Base-by-base conservation (phyloP, 345 rosid genomes). In the Heritiera fomes region DNA sequence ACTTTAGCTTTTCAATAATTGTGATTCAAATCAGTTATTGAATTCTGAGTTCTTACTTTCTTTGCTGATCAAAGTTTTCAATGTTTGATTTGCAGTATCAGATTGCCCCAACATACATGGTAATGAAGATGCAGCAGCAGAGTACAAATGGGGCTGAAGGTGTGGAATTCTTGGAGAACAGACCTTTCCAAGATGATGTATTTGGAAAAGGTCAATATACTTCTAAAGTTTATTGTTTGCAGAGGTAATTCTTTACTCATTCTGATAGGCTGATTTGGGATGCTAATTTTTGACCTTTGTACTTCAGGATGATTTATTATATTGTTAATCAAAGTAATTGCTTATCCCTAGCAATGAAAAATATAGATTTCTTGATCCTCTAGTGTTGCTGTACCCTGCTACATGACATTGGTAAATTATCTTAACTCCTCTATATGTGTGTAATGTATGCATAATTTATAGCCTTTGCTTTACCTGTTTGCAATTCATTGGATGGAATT, bases 61-160 rank as follows among this genome's bases (percentile, higher is more conserved):
- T 32, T 32, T 52, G 69, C 63, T 11, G 55, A 68, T 23, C n/a
- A 40, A 62, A 40, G 3, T 75, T 1, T 41, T 32, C 7, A 28
- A 34, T 50, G 63, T 41, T 74, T 74, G 69, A 77, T 43, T 79
- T 84, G 79, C 93, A 91, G 95, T 89, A 89, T 86, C 91, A 86
- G 86, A 79, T 87, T 77, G 92, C 90, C 61, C 92, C 88, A 84
- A 84, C 72, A 88, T 89, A 89, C 76, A 87, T 85, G 89, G 91
- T 89, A 17, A 80, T 74, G 79, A 91, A 84, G 86, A 91, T 91
- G 95, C 95, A 89, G 82, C 91, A 86, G 46, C 88, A 91, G 81
- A 88, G 70, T 69, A 86, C 90, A 43, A 84, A 62, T 17, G 83
- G 88, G 52, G 71, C 79, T n/a, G 92, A 90, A 75, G 91, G 94